Percentiles rank a stretch among this genome's conserved stretches.
Conservation (phyloP, 1,139 yeast species). For the Dujonia santamariae region DNA sequence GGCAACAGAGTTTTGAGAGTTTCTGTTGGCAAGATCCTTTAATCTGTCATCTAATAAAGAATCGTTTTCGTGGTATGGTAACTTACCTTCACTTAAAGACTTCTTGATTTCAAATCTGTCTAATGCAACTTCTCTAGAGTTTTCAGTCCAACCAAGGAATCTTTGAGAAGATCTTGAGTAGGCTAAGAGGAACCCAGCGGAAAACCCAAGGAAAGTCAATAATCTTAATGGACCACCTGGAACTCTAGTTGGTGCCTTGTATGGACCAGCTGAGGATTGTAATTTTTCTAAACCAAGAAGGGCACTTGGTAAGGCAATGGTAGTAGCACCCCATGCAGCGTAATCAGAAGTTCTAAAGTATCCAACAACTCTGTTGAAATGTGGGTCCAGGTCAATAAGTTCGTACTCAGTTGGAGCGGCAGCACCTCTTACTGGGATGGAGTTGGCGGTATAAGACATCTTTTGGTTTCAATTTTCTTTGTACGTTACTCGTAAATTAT, state of each 20-base stretch:
- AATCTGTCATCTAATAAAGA: conserved; percentile 64
- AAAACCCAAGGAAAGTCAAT: conserved; percentile 57
- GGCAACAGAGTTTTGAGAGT: conserved; percentile 71
- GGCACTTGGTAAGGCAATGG: conserved; percentile 61
- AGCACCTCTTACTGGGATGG: conserved; percentile 44
- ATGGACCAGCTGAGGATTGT: conserved; percentile 61
- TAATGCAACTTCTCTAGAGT: conserved; percentile 64
- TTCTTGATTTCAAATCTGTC: conserved; percentile 75
- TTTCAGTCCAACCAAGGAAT: conserved; percentile 79
- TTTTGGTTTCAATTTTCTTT: neutral
- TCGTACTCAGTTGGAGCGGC: conserved; percentile 46
- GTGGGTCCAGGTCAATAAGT: conserved; percentile 77
- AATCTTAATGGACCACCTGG: conserved; percentile 59
- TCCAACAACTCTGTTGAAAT: conserved; percentile 65
- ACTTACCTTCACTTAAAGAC: conserved; percentile 61
- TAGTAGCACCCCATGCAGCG: conserved; percentile 62
- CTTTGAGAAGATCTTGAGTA: conserved; percentile 66
- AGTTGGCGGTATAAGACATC: conserved; percentile 42
- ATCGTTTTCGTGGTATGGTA: conserved; percentile 63
- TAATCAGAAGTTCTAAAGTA: conserved; percentile 73
- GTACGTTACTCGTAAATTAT: too few species aligned
- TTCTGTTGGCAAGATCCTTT: conserved; percentile 75
- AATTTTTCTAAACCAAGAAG: conserved; percentile 60
- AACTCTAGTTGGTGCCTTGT: conserved; percentile 50
- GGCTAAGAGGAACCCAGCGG: conserved; percentile 71